Evolutionary conservation across 495 filamentous ascomycete species (phyloP).

Genomic region (Penicillium turbatum): DNA sequence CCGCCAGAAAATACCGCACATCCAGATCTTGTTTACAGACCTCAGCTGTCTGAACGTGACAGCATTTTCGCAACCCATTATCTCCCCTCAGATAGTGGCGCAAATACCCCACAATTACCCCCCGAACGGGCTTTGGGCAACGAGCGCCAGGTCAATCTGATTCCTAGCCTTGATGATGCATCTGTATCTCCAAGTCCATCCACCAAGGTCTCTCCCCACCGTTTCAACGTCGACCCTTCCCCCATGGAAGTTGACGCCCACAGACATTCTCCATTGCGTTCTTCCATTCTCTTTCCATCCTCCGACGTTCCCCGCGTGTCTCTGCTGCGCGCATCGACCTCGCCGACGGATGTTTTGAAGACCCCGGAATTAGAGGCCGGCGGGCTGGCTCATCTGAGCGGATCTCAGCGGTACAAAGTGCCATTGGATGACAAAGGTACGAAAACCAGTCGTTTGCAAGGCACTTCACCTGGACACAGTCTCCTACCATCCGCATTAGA

Average conservation of each 20-base stretch:
- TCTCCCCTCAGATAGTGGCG: constrained; percentile 45
- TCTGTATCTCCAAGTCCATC: constrained; percentile 32
- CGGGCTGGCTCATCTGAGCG: constrained; percentile 8
- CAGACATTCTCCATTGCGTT: constrained; percentile 35
- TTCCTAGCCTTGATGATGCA: constrained; percentile 31
- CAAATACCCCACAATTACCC: constrained; percentile 46
- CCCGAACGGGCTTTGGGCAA: constrained; percentile 33
- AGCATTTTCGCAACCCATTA: constrained; percentile 63
- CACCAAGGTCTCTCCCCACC: constrained; percentile 37
- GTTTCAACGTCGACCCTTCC: constrained; percentile 32
- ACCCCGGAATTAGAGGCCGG: constrained; percentile 15
- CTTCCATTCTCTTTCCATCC: constrained; percentile 30
- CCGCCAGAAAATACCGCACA: constrained; percentile 28
- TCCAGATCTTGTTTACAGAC: constrained; percentile 32
- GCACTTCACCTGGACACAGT: constrained; percentile 23
- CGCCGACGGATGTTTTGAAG: constrained; percentile 25
- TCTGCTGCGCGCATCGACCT: constrained; percentile 29
- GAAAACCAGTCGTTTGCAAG: constrained; percentile 16
- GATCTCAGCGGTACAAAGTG: constrained; percentile 11
- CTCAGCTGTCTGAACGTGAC: constrained; percentile 58
- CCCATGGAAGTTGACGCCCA: constrained; percentile 46
- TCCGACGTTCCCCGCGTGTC: constrained; percentile 25
- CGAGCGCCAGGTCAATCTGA: constrained; percentile 30
- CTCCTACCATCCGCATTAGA: constrained; percentile 33
- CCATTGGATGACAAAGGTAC: constrained; percentile 25